phyloP scores from a whole-genome alignment of 2,329 filamentous ascomycete genomes.

The Xylariaceae sp. region DNA sequence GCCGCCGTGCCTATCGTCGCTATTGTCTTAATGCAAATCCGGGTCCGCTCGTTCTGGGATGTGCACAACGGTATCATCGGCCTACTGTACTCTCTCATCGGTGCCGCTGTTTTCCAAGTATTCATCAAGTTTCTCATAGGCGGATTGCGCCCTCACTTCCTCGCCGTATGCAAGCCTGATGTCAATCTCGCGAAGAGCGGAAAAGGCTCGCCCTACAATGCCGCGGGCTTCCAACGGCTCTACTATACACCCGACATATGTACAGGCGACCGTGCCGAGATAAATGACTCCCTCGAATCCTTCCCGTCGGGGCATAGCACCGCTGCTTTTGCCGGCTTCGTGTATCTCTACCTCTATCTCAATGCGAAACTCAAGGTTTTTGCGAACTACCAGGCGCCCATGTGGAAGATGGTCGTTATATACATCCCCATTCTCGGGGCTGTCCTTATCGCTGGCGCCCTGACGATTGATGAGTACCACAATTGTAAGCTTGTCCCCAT shows the following conservation, averaged over 20 bases:
- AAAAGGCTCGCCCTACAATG: slow-evolving; percentile 39
- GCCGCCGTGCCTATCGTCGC: slow-evolving; percentile 59
- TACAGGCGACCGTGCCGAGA: slow-evolving; percentile 58
- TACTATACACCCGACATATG: slow-evolving; percentile 68
- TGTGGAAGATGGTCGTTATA: slow-evolving; percentile 65
- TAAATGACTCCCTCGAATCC: slow-evolving; percentile 64
- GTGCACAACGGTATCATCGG: slow-evolving; percentile 67
- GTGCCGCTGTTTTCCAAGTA: slow-evolving; percentile 70
- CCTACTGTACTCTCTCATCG: slow-evolving; percentile 64
- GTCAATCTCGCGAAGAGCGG: slow-evolving; percentile 39
- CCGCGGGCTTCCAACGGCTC: slow-evolving; percentile 50
- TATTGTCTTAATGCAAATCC: slow-evolving; percentile 62
- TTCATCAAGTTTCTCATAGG: slow-evolving; percentile 72
- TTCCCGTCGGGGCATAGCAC: slow-evolving; percentile 72
- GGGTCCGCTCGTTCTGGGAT: slow-evolving; percentile 63
- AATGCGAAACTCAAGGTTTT: slow-evolving; percentile 76
- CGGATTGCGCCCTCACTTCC: slow-evolving; percentile 66
- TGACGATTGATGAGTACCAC: slow-evolving; percentile 70
- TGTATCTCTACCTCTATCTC: slow-evolving; percentile 67
- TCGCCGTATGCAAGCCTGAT: slow-evolving; percentile 62
- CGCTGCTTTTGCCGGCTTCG: slow-evolving; percentile 65
- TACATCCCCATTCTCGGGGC: slow-evolving; percentile 65
- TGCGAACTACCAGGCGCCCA: slow-evolving; percentile 63
- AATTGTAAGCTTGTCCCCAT: slow-evolving; percentile 44
- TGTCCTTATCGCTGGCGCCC: slow-evolving; percentile 59